These are phyloP conservation scores for Vitellaria paradoxa DNA, from an alignment of 179 eudicot genomes.

Conservation along the genomic window DNA sequence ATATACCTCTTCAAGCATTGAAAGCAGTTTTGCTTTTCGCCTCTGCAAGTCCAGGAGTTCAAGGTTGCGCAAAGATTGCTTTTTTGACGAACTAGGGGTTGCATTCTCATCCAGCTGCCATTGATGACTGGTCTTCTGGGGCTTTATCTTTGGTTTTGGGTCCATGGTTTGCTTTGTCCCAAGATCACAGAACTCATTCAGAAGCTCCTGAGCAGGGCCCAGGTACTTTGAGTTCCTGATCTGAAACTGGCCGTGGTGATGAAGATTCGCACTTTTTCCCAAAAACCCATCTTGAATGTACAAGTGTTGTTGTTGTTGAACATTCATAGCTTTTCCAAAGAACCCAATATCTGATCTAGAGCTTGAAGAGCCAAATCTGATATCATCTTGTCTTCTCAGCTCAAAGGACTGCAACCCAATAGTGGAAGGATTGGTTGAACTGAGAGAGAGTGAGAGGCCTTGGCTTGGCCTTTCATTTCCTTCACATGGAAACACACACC, in stretches of 20 bases:
- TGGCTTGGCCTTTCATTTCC: conserved; percentile 94
- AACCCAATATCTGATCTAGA: conserved; percentile 21
- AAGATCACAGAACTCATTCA: conserved; percentile 76
- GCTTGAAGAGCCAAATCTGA: conserved; percentile 25
- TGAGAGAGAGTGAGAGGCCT: conserved; percentile 83
- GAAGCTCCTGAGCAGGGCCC: conserved; percentile 69
- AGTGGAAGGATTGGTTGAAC: conserved; percentile 60
- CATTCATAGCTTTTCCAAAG: conserved; percentile 21
- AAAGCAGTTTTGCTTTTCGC: conserved; percentile 70
- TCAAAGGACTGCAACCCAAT: conserved; percentile 80
- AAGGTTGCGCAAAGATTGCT: conserved; percentile 45
- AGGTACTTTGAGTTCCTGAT: conserved; percentile 74
- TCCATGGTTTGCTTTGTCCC: conserved; percentile 36
- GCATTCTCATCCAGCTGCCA: conserved; percentile 24
- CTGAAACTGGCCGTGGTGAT: conserved; percentile 26
- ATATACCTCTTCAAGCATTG: conserved; percentile 91
- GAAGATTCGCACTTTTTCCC: conserved; percentile 21
- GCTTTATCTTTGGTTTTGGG: conserved; percentile 27
- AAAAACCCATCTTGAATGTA: conserved; percentile 29
- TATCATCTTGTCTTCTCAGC: conserved; percentile 39
- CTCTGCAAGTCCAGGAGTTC: conserved; percentile 72
- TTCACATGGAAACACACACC: conserved; percentile 82
- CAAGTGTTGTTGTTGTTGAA: conserved; percentile 16
- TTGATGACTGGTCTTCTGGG: conserved; percentile 26
- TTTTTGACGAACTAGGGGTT: conserved; percentile 30